Conservation (phyloP, 257 asterid species). For the Solanum gracilifrons region DNA sequence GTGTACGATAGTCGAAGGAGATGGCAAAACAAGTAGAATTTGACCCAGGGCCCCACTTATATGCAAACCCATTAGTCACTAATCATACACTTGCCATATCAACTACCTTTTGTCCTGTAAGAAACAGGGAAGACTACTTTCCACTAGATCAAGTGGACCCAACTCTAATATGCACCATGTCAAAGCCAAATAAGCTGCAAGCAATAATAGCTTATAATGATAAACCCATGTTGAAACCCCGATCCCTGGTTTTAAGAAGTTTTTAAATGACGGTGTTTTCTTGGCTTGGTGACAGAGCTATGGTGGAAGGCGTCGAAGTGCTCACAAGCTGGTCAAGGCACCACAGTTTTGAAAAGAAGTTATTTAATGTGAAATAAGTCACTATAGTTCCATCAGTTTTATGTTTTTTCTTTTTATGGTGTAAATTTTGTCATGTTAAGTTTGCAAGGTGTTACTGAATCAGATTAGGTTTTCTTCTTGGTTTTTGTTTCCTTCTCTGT, state of each 20-base stretch:
- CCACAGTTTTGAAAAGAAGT: background rate
- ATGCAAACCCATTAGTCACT: background rate
- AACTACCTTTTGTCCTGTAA: background rate
- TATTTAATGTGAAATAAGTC: background rate
- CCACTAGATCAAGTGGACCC: background rate
- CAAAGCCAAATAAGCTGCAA: background rate
- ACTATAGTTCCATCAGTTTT: background rate
- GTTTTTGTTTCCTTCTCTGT: background rate
- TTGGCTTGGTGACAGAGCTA: background rate
- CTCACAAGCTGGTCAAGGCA: background rate
- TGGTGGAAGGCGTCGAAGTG: background rate
- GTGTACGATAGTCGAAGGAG: background rate
- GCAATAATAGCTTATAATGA: background rate
- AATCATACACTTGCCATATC: background rate
- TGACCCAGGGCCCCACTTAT: background rate
- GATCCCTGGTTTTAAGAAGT: background rate
- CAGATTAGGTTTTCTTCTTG: background rate
- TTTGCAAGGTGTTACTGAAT: background rate
- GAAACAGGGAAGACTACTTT: background rate
- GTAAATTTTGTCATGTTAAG: background rate
- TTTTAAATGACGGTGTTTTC: background rate
- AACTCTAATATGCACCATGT: background rate
- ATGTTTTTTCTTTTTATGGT: background rate
- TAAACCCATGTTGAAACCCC: background rate
- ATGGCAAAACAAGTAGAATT: background rate